phyloP scores from a whole-genome alignment of 805 yeast species.

The Helenozyma rhizophorensis region DNA sequence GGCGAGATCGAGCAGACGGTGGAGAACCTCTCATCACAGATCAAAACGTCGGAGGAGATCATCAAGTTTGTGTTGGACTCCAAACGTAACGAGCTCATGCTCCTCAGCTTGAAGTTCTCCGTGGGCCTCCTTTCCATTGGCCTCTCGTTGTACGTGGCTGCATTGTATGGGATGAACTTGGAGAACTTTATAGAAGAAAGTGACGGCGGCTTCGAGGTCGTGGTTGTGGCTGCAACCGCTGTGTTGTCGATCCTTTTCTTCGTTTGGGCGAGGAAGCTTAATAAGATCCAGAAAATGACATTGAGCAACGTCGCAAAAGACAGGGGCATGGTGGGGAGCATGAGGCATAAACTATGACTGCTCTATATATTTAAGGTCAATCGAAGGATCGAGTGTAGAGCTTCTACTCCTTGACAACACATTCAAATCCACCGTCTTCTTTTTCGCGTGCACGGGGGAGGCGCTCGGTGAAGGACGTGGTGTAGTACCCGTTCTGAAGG shows the following conservation, averaged over 20 bases:
- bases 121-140: conserved; percentile 82
- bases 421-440: conserved; percentile 8
- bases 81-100: conserved; percentile 88
- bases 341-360: conserved; percentile 2
- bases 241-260: conserved; percentile 43
- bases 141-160: conserved; percentile 72
- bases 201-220: conserved; percentile 57
- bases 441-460: conserved; percentile 31
- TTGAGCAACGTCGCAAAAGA: conserved; percentile 43
- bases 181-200: conserved; percentile 87
- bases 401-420: conserved; percentile 1
- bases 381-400: background rate
- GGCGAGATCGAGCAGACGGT: conserved; percentile 94
- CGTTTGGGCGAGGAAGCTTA: conserved; percentile 53
- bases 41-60: conserved; percentile 90
- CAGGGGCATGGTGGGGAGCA: conserved; percentile 2
- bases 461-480: conserved; percentile 37
- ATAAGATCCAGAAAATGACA: conserved; percentile 68
- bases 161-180: conserved; percentile 93
- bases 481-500: conserved; percentile 37
- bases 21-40: conserved; percentile 73
- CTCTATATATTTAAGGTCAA: background rate
- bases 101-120: conserved; percentile 77
- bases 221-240: conserved; percentile 42
- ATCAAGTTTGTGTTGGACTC: conserved; percentile 90